Evolutionary conservation across 2,329 filamentous ascomycete species (phyloP).

Genomic region (Pseudogymnoascus sp.): DNA sequence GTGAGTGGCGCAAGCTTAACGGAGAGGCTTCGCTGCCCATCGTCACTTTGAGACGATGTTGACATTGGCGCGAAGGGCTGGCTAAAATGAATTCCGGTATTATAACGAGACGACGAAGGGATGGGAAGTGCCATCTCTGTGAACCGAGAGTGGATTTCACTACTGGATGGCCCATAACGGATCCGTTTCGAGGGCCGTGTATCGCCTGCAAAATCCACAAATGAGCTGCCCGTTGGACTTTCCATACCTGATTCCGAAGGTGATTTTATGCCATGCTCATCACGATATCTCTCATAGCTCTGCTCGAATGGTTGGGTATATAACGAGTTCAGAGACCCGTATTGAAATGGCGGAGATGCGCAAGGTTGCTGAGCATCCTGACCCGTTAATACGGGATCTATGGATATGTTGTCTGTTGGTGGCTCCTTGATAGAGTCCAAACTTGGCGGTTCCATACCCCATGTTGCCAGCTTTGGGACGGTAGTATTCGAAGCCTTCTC

Average conservation of each 20-base stretch:
- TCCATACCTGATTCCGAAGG: slow-evolving; percentile 21
- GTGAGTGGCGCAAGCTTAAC: slow-evolving; percentile 19
- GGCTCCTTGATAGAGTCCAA: background rate
- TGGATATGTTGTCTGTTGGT: slow-evolving; percentile 9
- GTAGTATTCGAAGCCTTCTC: background rate
- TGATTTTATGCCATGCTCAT: slow-evolving; percentile 18
- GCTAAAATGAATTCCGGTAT: slow-evolving; percentile 4
- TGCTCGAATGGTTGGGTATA: slow-evolving; percentile 17
- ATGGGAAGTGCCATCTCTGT: slow-evolving; percentile 21
- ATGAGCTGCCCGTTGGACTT: slow-evolving; percentile 18
- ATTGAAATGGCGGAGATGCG: slow-evolving; percentile 12
- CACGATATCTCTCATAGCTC: slow-evolving; percentile 22
- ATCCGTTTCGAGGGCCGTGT: slow-evolving; percentile 19
- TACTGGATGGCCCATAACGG: slow-evolving; percentile 17
- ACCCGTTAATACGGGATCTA: slow-evolving; percentile 18
- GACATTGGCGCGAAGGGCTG: slow-evolving; percentile 30
- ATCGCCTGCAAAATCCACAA: slow-evolving; percentile 9
- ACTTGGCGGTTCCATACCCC: background rate
- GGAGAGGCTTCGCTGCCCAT: slow-evolving; percentile 34
- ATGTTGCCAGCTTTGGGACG: background rate
- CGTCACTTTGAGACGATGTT: slow-evolving; percentile 36
- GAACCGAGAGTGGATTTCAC: slow-evolving; percentile 2
- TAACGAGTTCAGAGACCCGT: slow-evolving; percentile 1
- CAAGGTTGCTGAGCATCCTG: background rate
- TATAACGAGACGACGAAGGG: slow-evolving; percentile 12